Conservation (phyloP, 352 stramenopile species). For the Globisporangium rhizosaccharum region DNA sequence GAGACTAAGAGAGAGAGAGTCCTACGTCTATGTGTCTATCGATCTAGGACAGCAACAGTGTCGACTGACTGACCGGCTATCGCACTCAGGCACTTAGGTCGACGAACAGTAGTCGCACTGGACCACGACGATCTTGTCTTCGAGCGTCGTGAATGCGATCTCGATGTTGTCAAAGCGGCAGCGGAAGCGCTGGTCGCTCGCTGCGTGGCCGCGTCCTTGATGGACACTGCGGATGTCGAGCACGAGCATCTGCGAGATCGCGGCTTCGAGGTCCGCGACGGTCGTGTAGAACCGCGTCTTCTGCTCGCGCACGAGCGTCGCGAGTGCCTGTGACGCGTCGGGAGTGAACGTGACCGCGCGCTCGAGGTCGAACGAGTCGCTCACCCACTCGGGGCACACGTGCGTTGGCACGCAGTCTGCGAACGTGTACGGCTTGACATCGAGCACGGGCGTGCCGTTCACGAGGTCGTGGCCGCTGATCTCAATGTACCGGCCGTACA, state of each 20-base stretch:
- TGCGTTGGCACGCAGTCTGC: constrained; percentile 62
- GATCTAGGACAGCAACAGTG: neutral
- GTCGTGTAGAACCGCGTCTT: constrained; percentile 63
- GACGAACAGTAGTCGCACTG: constrained; percentile 33
- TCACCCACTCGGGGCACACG: constrained; percentile 66
- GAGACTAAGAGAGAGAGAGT: neutral
- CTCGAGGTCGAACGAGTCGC: constrained; percentile 38
- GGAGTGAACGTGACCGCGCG: constrained; percentile 51
- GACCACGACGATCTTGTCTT: constrained; percentile 59
- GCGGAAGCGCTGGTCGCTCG: constrained; percentile 49
- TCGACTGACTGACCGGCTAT: neutral
- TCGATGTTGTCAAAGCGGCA: constrained; percentile 73
- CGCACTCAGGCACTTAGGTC: constrained; percentile 1
- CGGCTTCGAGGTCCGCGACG: constrained; percentile 38
- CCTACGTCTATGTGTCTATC: neutral
- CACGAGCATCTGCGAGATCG: constrained; percentile 78
- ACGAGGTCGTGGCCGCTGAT: constrained; percentile 93
- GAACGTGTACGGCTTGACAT: constrained; percentile 98
- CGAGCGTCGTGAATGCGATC: constrained; percentile 72
- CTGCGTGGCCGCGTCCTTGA: constrained; percentile 57
- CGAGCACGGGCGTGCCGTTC: constrained; percentile 96
- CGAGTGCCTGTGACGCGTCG: constrained; percentile 33
- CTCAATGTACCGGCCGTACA: constrained; percentile 77
- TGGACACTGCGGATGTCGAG: constrained; percentile 82
- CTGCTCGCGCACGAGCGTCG: constrained; percentile 32